Evolutionary conservation across 1,284 basidiomycete species (phyloP).

Genomic region (Apiotrichum gracile): DNA sequence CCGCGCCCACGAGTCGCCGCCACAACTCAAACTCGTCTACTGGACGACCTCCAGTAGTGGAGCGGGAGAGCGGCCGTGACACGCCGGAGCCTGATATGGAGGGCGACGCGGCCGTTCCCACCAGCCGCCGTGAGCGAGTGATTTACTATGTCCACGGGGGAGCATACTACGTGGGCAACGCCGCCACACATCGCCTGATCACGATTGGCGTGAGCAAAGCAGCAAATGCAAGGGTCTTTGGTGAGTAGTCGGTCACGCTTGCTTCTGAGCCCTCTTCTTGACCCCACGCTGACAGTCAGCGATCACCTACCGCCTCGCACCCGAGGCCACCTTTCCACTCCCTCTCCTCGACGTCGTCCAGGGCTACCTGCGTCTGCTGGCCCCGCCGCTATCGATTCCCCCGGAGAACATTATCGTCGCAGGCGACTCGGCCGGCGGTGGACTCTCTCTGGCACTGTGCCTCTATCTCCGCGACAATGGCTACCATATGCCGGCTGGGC

Average conservation of each 20-base stretch:
- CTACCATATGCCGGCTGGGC: constrained; percentile 72
- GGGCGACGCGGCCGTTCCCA: constrained; percentile 5
- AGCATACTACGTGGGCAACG: constrained; percentile 89
- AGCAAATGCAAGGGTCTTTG: constrained; percentile 88
- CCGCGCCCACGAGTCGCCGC: neutral
- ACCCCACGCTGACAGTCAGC: constrained; percentile 55
- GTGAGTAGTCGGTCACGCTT: constrained; percentile 51
- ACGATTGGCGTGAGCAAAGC: constrained; percentile 89
- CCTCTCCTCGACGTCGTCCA: constrained; percentile 85
- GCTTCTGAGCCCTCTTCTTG: neutral
- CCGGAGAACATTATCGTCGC: constrained; percentile 81
- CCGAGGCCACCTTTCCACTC: constrained; percentile 89
- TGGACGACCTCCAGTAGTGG: neutral
- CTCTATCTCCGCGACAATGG: constrained; percentile 86
- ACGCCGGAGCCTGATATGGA: constrained; percentile 23
- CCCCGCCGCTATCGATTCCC: constrained; percentile 78
- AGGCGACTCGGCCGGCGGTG: constrained; percentile 92
- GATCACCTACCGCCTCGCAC: constrained; percentile 93
- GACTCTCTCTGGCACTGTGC: constrained; percentile 73
- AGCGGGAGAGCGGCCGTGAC: constrained; percentile 4
- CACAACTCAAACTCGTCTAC: neutral
- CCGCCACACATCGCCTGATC: constrained; percentile 86
- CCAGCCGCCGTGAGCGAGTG: constrained; percentile 62
- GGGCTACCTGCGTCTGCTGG: constrained; percentile 78
- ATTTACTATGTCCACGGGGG: constrained; percentile 93